These are phyloP conservation scores for Aspergillus spinulosporus DNA, from an alignment of 2,329 filamentous ascomycete genomes.

Conservation along the genomic window DNA sequence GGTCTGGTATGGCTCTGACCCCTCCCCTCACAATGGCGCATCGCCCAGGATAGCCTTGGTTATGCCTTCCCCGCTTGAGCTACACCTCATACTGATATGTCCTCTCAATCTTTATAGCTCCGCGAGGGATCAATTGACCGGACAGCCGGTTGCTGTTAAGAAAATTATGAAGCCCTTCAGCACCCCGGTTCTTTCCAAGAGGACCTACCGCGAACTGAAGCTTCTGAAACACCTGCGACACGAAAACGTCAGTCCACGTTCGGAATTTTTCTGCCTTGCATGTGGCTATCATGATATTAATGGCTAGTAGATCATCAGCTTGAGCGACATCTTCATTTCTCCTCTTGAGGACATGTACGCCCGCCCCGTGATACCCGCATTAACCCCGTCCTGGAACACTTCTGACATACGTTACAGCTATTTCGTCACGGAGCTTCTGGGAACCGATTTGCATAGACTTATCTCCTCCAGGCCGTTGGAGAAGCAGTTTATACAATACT, in stretches of 20 bases:
- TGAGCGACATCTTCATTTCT: conserved; percentile 99
- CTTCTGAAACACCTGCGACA: conserved; percentile 94
- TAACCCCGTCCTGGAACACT: neutral
- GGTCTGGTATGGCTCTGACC: conserved; percentile 71
- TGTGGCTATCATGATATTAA: conserved; percentile 17
- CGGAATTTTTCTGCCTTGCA: neutral
- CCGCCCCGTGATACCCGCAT: conserved; percentile 31
- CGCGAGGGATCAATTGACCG: conserved; percentile 95
- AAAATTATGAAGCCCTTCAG: conserved; percentile 99
- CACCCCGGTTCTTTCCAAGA: conserved; percentile 96
- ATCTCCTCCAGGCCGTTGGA: conserved; percentile 93
- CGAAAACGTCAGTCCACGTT: conserved; percentile 72
- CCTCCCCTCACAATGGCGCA: conserved; percentile 11
- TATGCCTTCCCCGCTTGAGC: neutral
- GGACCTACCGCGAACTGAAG: conserved; percentile 96
- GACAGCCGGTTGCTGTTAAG: conserved; percentile 96
- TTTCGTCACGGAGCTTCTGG: conserved; percentile 96
- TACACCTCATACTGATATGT: conserved; percentile 17
- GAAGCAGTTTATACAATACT: conserved; percentile 99
- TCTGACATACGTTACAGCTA: conserved; percentile 60
- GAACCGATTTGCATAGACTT: conserved; percentile 92
- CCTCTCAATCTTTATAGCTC: conserved; percentile 61
- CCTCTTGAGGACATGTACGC: conserved; percentile 93
- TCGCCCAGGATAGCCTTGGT: conserved; percentile 5
- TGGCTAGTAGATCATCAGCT: conserved; percentile 75